Conservation (phyloP, 306 rosid genomes). For the Vigna nakashimae region DNA sequence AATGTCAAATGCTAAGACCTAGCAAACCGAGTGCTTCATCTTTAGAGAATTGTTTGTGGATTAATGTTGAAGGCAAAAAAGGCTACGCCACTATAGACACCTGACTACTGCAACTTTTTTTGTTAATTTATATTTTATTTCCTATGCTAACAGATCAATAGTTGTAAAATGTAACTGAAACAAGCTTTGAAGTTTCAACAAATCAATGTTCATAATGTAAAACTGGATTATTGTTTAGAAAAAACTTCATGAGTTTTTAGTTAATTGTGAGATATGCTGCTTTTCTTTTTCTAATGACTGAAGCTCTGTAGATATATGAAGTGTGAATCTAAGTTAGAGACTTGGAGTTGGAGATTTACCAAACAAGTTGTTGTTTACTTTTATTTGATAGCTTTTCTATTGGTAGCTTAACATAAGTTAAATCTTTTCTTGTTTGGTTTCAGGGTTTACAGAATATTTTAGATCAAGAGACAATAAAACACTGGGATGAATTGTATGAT, state of each 20-base stretch:
- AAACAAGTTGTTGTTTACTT: slow-evolving; percentile 18
- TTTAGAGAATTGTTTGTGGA: slow-evolving; percentile 18
- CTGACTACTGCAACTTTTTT: slow-evolving; percentile 12
- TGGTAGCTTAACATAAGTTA: slow-evolving; percentile 24
- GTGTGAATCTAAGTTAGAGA: slow-evolving; percentile 20
- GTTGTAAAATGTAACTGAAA: slow-evolving; percentile 11
- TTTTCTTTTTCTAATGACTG: slow-evolving; percentile 9
- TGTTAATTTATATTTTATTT: slow-evolving; percentile 24
- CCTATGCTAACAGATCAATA: neutral
- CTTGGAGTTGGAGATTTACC: slow-evolving; percentile 28
- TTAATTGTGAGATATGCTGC: slow-evolving; percentile 30
- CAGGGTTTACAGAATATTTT: slow-evolving; percentile 81
- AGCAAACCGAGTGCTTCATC: slow-evolving; percentile 26
- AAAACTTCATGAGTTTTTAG: slow-evolving; percentile 9
- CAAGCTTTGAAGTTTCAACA: slow-evolving; percentile 9
- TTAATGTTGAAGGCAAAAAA: slow-evolving; percentile 2
- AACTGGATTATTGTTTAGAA: slow-evolving; percentile 11
- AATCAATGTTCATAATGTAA: slow-evolving; percentile 11
- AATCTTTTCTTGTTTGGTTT: slow-evolving; percentile 38
- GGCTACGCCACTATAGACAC: neutral
- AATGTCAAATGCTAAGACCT: slow-evolving; percentile 6
- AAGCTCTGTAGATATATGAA: slow-evolving; percentile 32
- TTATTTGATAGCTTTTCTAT: slow-evolving; percentile 32
- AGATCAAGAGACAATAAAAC: slow-evolving; percentile 59
- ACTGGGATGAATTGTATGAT: slow-evolving; percentile 79